These are phyloP conservation scores for Alternaria sp. DNA, from an alignment of 2,329 filamentous ascomycete species.

Conservation along the genomic window DNA sequence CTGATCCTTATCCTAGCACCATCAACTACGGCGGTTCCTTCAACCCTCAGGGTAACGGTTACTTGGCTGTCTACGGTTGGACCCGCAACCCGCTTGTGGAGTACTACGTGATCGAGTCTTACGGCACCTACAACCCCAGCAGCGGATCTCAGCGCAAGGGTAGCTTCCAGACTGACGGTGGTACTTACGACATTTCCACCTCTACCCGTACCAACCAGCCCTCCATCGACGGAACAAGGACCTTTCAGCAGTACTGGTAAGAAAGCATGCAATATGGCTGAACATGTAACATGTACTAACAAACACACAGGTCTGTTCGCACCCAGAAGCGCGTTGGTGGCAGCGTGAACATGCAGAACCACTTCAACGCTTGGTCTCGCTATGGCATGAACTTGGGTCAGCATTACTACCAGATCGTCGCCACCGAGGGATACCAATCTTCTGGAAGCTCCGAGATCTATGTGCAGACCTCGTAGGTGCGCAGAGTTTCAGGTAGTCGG, in stretches of 20 bases:
- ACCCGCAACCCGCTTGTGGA: conserved; percentile 62
- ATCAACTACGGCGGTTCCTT: conserved; percentile 31
- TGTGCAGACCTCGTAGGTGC: conserved; percentile 11
- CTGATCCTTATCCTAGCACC: conserved; percentile 7
- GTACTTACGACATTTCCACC: conserved; percentile 61
- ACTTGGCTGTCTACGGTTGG: conserved; percentile 64
- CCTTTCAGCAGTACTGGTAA: conserved; percentile 65
- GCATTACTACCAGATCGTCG: conserved; percentile 53
- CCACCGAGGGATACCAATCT: conserved; percentile 63
- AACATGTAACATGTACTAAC: not conserved
- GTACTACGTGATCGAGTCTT: conserved; percentile 66
- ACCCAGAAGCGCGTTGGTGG: conserved; percentile 59
- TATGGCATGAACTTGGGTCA: conserved; percentile 32
- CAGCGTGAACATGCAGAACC: conserved; percentile 35
- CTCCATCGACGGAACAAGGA: conserved; percentile 61
- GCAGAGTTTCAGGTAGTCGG: not conserved
- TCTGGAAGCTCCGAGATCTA: conserved; percentile 45
- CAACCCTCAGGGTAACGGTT: conserved; percentile 30
- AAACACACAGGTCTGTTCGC: conserved; percentile 48
- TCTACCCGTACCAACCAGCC: conserved; percentile 60
- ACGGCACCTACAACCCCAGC: conserved; percentile 58
- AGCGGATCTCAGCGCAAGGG: conserved; percentile 57
- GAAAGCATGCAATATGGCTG: not conserved
- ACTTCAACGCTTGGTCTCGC: conserved; percentile 41
- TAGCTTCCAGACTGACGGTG: conserved; percentile 60